phyloP scores from a whole-genome alignment of 2,329 filamentous ascomycete species.

The Hymenoscyphus scutula region DNA sequence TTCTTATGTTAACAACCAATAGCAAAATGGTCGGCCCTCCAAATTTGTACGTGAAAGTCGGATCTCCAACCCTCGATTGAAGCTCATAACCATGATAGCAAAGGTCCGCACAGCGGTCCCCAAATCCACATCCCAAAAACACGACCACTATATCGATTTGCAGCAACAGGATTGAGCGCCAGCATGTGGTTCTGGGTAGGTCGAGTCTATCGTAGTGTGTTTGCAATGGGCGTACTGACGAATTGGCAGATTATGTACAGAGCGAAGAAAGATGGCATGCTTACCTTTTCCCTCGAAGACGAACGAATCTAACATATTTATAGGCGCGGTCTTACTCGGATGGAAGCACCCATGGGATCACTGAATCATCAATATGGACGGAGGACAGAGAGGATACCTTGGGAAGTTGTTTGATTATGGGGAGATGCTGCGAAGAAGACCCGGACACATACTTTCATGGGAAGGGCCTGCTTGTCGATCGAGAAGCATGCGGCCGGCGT shows the following conservation, averaged over 20 bases:
- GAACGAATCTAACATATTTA: slow-evolving; percentile 21
- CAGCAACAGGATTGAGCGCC: slow-evolving; percentile 82
- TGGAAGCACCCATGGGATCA: slow-evolving; percentile 98
- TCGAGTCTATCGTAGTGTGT: slow-evolving; percentile 25
- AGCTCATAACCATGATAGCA: slow-evolving; percentile 19
- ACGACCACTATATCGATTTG: slow-evolving; percentile 75
- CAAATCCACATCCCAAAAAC: slow-evolving; percentile 55
- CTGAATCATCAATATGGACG: slow-evolving; percentile 45
- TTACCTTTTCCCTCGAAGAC: neutral
- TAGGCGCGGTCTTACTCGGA: slow-evolving; percentile 75
- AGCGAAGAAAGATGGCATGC: slow-evolving; percentile 84
- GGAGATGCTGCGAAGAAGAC: neutral
- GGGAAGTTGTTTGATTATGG: slow-evolving; percentile 10
- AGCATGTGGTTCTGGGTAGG: slow-evolving; percentile 99
- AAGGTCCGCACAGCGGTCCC: slow-evolving; percentile 45
- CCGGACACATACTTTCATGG: neutral
- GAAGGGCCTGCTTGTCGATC: neutral
- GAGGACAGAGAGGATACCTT: neutral
- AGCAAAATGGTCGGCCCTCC: slow-evolving; percentile 2
- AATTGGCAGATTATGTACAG: slow-evolving; percentile 82
- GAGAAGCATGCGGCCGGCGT: neutral
- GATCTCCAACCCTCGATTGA: neutral
- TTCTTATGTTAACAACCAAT: neutral
- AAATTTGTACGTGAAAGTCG: neutral
- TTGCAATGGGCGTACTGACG: slow-evolving; percentile 17